Conservation (phyloP, 2,329 filamentous ascomycete species). For the Fusarium sp. region DNA sequence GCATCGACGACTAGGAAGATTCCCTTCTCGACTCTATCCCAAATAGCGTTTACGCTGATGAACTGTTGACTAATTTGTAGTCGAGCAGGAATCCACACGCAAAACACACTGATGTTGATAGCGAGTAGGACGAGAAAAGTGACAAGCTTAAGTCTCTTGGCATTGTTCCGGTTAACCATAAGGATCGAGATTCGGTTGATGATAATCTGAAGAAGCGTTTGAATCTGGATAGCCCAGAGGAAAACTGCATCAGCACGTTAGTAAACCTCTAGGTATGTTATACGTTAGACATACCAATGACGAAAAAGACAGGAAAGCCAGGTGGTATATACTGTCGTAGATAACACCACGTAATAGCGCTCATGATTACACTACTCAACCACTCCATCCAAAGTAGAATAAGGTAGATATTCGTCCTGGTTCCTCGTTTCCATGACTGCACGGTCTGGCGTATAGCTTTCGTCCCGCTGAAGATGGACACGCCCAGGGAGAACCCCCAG, state of each 20-base stretch:
- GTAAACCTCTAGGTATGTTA: accelerated
- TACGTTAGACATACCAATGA: slow-evolving; percentile 27
- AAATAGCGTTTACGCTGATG: slow-evolving; percentile 61
- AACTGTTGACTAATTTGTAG: slow-evolving; percentile 58
- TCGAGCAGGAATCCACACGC: slow-evolving; percentile 66
- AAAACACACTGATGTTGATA: slow-evolving; percentile 66
- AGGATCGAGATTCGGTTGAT: slow-evolving; percentile 66
- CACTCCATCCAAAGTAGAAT: slow-evolving; percentile 44
- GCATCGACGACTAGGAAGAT: slow-evolving; percentile 65
- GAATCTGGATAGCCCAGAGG: slow-evolving; percentile 59
- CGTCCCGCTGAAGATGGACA: slow-evolving; percentile 45
- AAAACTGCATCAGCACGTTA: slow-evolving; percentile 24
- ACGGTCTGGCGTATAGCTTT: slow-evolving; percentile 43
- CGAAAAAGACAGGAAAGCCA: slow-evolving; percentile 43
- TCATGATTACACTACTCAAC: slow-evolving; percentile 44
- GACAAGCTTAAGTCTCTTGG: slow-evolving; percentile 56
- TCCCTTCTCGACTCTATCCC: slow-evolving; percentile 66
- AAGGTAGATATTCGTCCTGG: slow-evolving; percentile 41
- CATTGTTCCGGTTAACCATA: slow-evolving; percentile 54
- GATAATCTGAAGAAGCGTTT: slow-evolving; percentile 66
- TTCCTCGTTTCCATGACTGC: slow-evolving; percentile 46
- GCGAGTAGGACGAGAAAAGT: slow-evolving; percentile 59
- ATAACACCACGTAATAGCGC: slow-evolving; percentile 46
- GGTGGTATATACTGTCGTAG: slow-evolving; percentile 43
- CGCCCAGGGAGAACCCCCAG: slow-evolving; percentile 45